phyloP scores from a whole-genome alignment of 2,329 filamentous ascomycete species.

The Nemania abortiva region DNA sequence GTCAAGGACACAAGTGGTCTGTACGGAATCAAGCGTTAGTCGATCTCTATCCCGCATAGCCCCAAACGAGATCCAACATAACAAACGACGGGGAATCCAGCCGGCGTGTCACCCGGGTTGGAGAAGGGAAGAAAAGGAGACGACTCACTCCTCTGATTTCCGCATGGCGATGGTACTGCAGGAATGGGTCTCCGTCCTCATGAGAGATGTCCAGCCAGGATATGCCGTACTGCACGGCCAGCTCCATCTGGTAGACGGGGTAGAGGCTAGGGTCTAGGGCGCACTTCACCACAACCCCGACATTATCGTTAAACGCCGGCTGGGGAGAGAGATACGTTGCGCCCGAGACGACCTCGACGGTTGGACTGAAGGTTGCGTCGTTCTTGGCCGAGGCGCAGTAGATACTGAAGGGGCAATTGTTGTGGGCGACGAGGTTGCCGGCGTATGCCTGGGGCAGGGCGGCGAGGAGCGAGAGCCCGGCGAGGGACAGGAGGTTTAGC shows the following conservation, averaged over 20 bases:
- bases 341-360: slow-evolving; percentile 11
- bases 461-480: slow-evolving; percentile 16
- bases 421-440: slow-evolving; percentile 33
- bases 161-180: slow-evolving; percentile 37
- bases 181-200: slow-evolving; percentile 43
- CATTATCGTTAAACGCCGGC: slow-evolving; percentile 38
- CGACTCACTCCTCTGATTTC: slow-evolving; percentile 37
- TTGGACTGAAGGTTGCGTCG: slow-evolving; percentile 29
- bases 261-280: not conserved
- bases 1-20: slow-evolving; percentile 39
- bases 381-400: slow-evolving; percentile 42
- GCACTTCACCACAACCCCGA: slow-evolving; percentile 45
- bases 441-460: slow-evolving; percentile 28
- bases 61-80: not conserved
- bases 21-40: slow-evolving; percentile 4
- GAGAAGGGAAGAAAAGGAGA: not conserved
- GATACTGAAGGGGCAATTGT: slow-evolving; percentile 39
- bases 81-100: not conserved
- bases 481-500: not conserved
- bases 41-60: not conserved
- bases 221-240: slow-evolving; percentile 37
- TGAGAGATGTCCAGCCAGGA: slow-evolving; percentile 44
- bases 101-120: not conserved
- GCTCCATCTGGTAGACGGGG: slow-evolving; percentile 42
- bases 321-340: slow-evolving; percentile 34